These are phyloP conservation scores for Chenopodium quinoa DNA, from an alignment of 148 eudicot genomes.

Conservation along the genomic window DNA sequence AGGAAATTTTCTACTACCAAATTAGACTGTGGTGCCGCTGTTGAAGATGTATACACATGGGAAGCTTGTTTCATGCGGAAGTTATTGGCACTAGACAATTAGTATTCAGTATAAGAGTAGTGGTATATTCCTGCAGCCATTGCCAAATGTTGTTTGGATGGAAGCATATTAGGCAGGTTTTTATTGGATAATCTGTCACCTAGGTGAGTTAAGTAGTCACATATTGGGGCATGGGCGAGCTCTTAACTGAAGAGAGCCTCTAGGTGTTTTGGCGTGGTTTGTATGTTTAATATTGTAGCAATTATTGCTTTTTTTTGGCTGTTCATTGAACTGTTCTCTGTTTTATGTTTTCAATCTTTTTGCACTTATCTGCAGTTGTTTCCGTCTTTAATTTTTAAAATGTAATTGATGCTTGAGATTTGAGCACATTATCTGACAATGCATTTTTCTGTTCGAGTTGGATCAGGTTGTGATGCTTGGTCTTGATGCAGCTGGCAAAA, in stretches of 20 bases:
- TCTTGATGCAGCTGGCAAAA: slow-evolving; percentile 98
- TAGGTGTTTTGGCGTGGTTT: not conserved
- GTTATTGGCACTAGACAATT: not conserved
- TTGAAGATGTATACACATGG: not conserved
- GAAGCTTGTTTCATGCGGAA: not conserved
- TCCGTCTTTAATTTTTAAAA: not conserved
- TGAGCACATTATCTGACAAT: not conserved
- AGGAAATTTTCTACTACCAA: not conserved
- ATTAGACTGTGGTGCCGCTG: not conserved
- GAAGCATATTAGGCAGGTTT: not conserved
- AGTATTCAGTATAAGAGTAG: not conserved
- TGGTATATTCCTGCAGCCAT: not conserved
- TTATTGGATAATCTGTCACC: not conserved
- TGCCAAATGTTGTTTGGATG: not conserved
- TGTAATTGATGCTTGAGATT: slow-evolving; percentile 5
- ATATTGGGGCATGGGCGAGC: not conserved
- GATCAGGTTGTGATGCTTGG: slow-evolving; percentile 98
- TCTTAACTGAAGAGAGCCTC: not conserved
- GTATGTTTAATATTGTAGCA: not conserved
- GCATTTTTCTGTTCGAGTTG: slow-evolving; percentile 18
- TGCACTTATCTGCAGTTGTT: not conserved
- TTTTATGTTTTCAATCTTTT: not conserved
- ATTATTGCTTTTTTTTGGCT: not conserved
- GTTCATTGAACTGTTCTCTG: not conserved
- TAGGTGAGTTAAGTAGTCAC: not conserved